Evolutionary conservation across 2,329 filamentous ascomycete genomes (phyloP).

Genomic region (Talaromyces piceae): DNA sequence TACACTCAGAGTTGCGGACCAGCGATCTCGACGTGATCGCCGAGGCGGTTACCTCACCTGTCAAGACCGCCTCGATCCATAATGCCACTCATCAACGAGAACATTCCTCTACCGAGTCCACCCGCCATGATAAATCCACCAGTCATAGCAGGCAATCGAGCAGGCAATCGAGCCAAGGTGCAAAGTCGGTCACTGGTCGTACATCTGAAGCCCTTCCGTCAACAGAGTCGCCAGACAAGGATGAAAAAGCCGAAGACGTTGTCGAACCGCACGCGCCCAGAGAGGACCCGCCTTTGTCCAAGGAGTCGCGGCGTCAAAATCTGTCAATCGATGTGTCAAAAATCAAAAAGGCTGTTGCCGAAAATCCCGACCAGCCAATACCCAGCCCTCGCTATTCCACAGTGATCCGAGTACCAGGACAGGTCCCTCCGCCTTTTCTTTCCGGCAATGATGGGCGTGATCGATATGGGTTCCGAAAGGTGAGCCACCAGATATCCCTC

Average conservation of each 20-base stretch:
- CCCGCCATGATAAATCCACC: not conserved
- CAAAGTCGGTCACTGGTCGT: not conserved
- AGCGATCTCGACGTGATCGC: slow-evolving; percentile 7
- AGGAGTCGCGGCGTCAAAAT: slow-evolving; percentile 4
- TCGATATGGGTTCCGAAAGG: slow-evolving; percentile 87
- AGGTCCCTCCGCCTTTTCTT: slow-evolving; percentile 31
- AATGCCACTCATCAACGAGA: not conserved
- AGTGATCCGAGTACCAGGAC: slow-evolving; percentile 25
- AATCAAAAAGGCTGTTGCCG: not conserved
- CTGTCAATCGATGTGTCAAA: slow-evolving; percentile 5
- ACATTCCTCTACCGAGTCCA: not conserved
- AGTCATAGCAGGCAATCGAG: not conserved
- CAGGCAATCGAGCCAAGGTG: not conserved
- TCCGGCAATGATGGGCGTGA: slow-evolving; percentile 50
- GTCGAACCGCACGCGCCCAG: too few relatives aligned
- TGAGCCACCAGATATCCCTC: slow-evolving; percentile 67
- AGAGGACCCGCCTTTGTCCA: slow-evolving; percentile 9
- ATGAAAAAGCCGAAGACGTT: not conserved
- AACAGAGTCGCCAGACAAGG: not conserved
- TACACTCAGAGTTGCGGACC: not conserved
- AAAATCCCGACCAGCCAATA: slow-evolving; percentile 14
- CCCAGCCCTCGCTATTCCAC: slow-evolving; percentile 19
- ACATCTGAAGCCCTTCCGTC: not conserved
- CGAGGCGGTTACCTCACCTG: slow-evolving; percentile 6
- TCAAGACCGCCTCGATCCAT: slow-evolving; percentile 3